phyloP scores from a whole-genome alignment of 2,329 filamentous ascomycete species.

The Neofusicoccum cordaticola region DNA sequence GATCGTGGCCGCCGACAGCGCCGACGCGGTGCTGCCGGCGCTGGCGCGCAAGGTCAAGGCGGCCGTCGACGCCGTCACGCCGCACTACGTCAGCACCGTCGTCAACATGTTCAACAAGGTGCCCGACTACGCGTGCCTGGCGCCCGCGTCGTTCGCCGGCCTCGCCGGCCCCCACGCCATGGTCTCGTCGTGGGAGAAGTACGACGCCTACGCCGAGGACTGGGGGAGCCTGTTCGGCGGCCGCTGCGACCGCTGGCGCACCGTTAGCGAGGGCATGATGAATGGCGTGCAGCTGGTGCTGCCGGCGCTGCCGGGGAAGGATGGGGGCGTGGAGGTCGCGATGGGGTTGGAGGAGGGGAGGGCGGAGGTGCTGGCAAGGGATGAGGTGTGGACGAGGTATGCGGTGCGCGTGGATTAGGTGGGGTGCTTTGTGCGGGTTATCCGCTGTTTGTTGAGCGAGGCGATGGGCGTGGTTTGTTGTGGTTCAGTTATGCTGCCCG shows the following conservation, averaged over 20 bases:
- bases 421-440: neutral
- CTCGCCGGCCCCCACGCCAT: neutral
- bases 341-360: neutral
- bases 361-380: neutral
- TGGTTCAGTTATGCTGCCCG: too few species aligned
- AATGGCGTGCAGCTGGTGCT: neutral
- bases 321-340: neutral
- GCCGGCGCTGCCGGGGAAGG: neutral
- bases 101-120: conserved; percentile 3
- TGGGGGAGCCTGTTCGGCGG: neutral
- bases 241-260: neutral
- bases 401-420: neutral
- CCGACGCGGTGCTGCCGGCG: neutral
- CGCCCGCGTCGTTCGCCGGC: neutral
- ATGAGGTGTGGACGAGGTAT: neutral
- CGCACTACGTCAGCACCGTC: neutral
- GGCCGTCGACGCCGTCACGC: neutral
- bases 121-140: neutral
- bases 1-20: neutral
- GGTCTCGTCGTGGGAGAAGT: neutral
- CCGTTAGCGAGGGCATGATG: neutral
- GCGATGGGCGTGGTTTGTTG: too few species aligned
- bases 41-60: neutral
- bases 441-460: too few species aligned
- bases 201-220: neutral